phyloP scores from a whole-genome alignment of 2,329 filamentous ascomycete species.

The Alternaria incomplexa region DNA sequence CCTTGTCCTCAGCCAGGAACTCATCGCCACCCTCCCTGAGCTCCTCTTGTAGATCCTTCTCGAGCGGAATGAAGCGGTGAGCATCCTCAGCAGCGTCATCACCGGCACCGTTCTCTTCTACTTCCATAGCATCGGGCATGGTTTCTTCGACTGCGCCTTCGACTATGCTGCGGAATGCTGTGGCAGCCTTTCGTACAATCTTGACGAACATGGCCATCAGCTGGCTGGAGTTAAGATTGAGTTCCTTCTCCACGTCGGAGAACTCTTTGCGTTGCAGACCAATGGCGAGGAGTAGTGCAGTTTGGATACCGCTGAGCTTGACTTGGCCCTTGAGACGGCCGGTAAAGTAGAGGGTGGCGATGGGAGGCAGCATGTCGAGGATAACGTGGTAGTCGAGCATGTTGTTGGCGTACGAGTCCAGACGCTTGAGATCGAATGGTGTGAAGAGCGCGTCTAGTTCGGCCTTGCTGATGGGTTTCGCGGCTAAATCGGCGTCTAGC shows the following conservation, averaged over 20 bases:
- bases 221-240: conserved; percentile 76
- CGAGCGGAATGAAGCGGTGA: conserved; percentile 71
- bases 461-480: conserved; percentile 68
- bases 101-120: conserved; percentile 57
- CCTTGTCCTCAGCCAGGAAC: conserved; percentile 68
- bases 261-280: conserved; percentile 91
- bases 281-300: conserved; percentile 81
- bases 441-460: conserved; percentile 81
- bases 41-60: conserved; percentile 77
- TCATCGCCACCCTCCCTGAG: conserved; percentile 83
- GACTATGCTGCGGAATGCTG: conserved; percentile 76
- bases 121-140: conserved; percentile 54
- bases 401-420: conserved; percentile 95
- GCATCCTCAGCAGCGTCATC: conserved; percentile 63
- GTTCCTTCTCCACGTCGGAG: conserved; percentile 78
- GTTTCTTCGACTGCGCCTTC: conserved; percentile 66
- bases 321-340: conserved; percentile 72
- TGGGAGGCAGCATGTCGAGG: conserved; percentile 83
- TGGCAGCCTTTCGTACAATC: conserved; percentile 84
- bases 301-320: conserved; percentile 80
- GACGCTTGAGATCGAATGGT: conserved; percentile 91
- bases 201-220: conserved; percentile 97
- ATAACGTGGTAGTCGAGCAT: conserved; percentile 98
- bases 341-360: conserved; percentile 85
- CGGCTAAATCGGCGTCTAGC: conserved; percentile 61